These are phyloP conservation scores for Tinospora cordifolia DNA, from an alignment of 164 flowering plant genomes.

Conservation along the genomic window DNA sequence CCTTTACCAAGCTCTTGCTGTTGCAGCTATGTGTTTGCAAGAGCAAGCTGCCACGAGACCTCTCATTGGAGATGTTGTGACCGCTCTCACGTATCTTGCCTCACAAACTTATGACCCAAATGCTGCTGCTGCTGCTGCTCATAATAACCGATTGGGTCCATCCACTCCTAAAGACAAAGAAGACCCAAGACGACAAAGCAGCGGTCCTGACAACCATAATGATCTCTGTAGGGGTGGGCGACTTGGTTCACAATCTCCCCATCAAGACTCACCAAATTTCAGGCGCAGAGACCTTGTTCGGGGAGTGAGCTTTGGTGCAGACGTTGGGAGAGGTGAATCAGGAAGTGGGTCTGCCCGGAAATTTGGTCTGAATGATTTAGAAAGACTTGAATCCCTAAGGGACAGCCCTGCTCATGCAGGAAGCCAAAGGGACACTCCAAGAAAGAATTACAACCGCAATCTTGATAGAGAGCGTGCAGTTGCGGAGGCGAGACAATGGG, in stretches of 20 bases:
- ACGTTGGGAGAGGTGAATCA: conserved; percentile 41
- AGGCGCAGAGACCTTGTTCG: conserved; percentile 41
- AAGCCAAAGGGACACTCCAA: conserved; percentile 46
- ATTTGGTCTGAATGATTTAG: conserved; percentile 54
- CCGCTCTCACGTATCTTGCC: conserved; percentile 82
- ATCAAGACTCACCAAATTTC: conserved; percentile 58
- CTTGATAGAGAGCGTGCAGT: conserved; percentile 76
- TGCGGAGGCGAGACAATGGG: conserved; percentile 89
- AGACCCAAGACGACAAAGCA: conserved; percentile 35
- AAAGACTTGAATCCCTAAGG: conserved; percentile 49
- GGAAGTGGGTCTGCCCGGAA: conserved; percentile 69
- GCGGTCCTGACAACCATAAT: conserved; percentile 44
- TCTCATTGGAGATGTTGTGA: conserved; percentile 86
- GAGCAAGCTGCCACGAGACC: conserved; percentile 95
- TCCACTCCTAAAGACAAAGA: conserved; percentile 52
- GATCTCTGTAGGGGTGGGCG: conserved; percentile 21
- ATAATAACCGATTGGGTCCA: conserved; percentile 41
- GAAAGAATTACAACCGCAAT: conserved; percentile 45
- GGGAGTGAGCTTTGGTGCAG: conserved; percentile 40
- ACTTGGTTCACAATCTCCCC: conserved; percentile 49
- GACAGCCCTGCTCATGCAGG: conserved; percentile 53
- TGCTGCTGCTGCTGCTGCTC: conserved; percentile 47
- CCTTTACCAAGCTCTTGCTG: conserved; percentile 93
- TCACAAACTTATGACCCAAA: conserved; percentile 82
- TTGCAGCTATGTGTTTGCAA: conserved; percentile 96